These are phyloP conservation scores for Rhizomucor miehei DNA, from an alignment of 371 early-diverging fungal genomes.

Conservation along the genomic window DNA sequence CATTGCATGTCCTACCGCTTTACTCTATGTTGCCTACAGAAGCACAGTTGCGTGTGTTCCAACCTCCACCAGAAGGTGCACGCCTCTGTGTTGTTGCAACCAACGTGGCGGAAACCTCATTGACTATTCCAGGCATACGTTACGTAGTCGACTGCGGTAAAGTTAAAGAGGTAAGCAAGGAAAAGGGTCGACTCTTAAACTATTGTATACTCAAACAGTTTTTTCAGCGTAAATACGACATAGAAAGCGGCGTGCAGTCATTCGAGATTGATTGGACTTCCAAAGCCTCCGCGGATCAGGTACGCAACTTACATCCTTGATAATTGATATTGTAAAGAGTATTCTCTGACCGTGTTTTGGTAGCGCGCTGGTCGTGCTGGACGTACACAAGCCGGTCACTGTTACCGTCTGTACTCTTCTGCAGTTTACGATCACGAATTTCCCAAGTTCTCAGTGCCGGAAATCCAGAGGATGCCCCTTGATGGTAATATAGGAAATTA, in stretches of 20 bases:
- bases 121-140: conserved; percentile 97
- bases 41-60: conserved; percentile 88
- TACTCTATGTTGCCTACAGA: conserved; percentile 90
- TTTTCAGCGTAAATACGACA: conserved; percentile 66
- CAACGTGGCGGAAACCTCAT: conserved; percentile 99
- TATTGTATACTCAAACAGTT: neutral
- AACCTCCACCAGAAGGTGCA: conserved; percentile 83
- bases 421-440: conserved; percentile 94
- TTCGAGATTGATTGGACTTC: conserved; percentile 93
- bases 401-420: conserved; percentile 96
- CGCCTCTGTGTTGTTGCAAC: conserved; percentile 97
- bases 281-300: conserved; percentile 87
- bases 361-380: conserved; percentile 99
- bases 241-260: conserved; percentile 81
- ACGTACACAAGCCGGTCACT: conserved; percentile 95
- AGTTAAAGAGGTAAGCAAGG: conserved; percentile 70
- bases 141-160: conserved; percentile 98
- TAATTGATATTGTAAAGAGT: neutral
- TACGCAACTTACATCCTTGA: neutral
- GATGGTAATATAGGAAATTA: conserved; percentile 53
- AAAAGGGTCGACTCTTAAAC: neutral
- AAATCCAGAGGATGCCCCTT: conserved; percentile 94
- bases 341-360: neutral
- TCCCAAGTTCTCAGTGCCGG: conserved; percentile 83
- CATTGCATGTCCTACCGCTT: conserved; percentile 86